Evolutionary conservation across 495 filamentous ascomycete species (phyloP), one percentile per base, ranked within the genome.

Genomic region (Bathelium albidoporum): DNA sequence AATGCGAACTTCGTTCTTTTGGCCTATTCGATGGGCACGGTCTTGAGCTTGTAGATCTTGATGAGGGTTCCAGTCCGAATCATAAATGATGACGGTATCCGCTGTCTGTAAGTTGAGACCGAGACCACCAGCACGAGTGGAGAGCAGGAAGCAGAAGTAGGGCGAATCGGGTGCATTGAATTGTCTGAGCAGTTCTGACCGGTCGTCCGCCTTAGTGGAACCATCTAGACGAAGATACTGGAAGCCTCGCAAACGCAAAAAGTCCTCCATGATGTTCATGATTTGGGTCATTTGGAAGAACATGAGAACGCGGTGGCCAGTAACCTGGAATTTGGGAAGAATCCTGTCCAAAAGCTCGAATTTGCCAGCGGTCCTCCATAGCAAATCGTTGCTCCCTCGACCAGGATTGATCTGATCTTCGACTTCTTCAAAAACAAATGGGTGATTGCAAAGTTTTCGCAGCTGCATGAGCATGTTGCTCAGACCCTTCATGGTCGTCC

Each of bases 211-310:
- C 73, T 98, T 98, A 22, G 94, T 98, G 3, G 91, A 90, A 74
- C 94, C 94, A 69, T 98, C 94, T 53, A 98, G 82, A 64, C 94
- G 91, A 49, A 98, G 81, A 73, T 96, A 98, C 62, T 85, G 76
- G 66, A 95, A 80, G 31, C 85, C 87, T 53, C 89, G 83, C 63
- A 89, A 85, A 3, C 94, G 89, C 60, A 98, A 79, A 75, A 94
- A 98, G 75, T 98, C 94, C 69, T 98, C 94, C 95, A 98, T 97
- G 73, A 98, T 98, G 74, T 98, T 96, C 94, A 98, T 98, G 71
- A 98, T 98, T 44, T 95, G 90, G 1, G 94, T 98, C 94, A 98
- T 98, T 75, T 98, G 94, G 83, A 98, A 98, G 83, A 98, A 98
- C 87, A 98, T 97, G 71, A 98, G 74, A 59, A 97, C 91, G 69